Conservation (phyloP, 495 filamentous ascomycete genomes). For the Neurospora sp. region DNA sequence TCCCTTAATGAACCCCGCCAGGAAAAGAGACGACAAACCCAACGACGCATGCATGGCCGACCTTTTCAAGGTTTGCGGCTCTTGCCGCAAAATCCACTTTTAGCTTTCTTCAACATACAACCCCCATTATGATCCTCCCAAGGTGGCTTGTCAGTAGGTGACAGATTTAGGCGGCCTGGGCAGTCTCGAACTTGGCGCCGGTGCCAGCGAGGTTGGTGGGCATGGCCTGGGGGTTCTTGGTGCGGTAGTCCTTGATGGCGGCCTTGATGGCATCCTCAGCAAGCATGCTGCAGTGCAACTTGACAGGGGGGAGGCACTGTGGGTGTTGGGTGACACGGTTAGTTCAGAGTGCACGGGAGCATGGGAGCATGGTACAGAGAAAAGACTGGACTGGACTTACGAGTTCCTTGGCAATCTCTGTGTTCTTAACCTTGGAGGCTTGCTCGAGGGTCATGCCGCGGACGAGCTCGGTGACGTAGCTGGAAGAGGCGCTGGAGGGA, state of each 20-base stretch:
- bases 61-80: not conserved
- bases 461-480: conserved; percentile 86
- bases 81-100: not conserved
- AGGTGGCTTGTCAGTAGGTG: not conserved
- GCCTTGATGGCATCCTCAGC: conserved; percentile 99
- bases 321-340: not conserved
- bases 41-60: not conserved
- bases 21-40: not conserved
- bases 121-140: not conserved
- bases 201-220: conserved; percentile 67
- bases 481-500: conserved; percentile 38
- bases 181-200: conserved; percentile 18
- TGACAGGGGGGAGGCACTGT: conserved; percentile 79
- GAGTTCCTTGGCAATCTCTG: conserved; percentile 93
- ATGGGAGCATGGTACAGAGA: not conserved
- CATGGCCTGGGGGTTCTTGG: conserved; percentile 76
- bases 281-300: conserved; percentile 97
- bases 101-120: not conserved
- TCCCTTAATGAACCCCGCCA: not conserved
- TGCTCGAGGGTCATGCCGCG: conserved; percentile 94
- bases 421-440: conserved; percentile 84
- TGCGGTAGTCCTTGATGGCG: conserved; percentile 96
- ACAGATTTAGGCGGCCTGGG: not conserved
- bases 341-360: not conserved
- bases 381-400: conserved; percentile 5